phyloP scores from a whole-genome alignment of 176 grass and related monocot species.

The Chloris gayana region DNA sequence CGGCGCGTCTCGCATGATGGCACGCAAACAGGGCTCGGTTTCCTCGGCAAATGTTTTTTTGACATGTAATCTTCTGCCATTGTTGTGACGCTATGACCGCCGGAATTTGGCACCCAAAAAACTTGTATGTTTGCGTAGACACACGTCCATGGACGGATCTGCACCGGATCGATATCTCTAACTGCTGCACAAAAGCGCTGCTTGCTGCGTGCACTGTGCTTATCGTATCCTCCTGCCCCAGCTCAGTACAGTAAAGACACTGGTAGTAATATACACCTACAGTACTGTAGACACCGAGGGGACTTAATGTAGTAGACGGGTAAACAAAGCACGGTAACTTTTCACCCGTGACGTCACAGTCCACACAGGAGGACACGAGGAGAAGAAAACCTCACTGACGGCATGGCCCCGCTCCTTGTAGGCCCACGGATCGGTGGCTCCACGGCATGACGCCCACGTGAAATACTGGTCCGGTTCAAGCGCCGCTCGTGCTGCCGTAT shows the following conservation, averaged over 20 bases:
- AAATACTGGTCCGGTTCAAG: background rate
- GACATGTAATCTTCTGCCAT: too few species aligned
- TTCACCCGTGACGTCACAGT: background rate
- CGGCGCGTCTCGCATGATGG: background rate
- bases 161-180: background rate
- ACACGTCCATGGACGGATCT: background rate
- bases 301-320: too few species aligned
- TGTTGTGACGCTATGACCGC: background rate
- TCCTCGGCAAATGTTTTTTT: too few species aligned
- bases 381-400: background rate
- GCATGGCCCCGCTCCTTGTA: fast-evolving
- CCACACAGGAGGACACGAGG: too few species aligned
- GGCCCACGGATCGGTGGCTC: background rate
- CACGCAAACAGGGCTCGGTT: too few species aligned
- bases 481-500: conserved; percentile 8
- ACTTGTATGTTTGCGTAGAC: too few species aligned
- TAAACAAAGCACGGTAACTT: background rate
- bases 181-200: background rate
- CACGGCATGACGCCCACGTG: background rate
- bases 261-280: too few species aligned
- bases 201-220: background rate
- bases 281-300: too few species aligned
- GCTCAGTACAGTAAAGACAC: too few species aligned
- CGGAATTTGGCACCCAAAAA: background rate
- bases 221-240: background rate